phyloP scores from a whole-genome alignment of 495 filamentous ascomycete genomes.

The Penicillium dipodomyicola region DNA sequence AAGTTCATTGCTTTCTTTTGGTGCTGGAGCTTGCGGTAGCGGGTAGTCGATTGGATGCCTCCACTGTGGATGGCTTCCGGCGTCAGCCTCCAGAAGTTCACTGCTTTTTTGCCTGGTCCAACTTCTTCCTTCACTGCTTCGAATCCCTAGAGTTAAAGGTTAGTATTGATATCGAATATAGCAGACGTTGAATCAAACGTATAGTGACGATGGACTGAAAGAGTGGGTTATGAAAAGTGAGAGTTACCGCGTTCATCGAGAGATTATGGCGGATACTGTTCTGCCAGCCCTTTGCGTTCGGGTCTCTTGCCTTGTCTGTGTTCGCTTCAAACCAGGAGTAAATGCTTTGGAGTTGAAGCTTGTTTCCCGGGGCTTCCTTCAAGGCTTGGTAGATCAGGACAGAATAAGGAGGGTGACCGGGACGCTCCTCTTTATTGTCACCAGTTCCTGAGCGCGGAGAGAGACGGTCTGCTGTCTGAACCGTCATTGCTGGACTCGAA shows the following conservation, averaged over 20 bases:
- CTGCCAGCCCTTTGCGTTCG: conserved; percentile 79
- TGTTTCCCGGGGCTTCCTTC: conserved; percentile 57
- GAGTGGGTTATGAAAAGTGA: conserved; percentile 1
- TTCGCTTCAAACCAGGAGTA: conserved; percentile 87
- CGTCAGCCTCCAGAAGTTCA: conserved; percentile 65
- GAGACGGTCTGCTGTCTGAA: conserved; percentile 7
- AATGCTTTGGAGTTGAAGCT: conserved; percentile 79
- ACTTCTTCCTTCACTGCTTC: conserved; percentile 52
- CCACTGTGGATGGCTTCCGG: conserved; percentile 58
- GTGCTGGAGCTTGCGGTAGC: conserved; percentile 56
- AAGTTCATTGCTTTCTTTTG: conserved; percentile 46
- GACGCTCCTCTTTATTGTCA: conserved; percentile 33
- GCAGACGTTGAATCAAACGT: conserved; percentile 3
- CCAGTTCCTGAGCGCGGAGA: conserved; percentile 18
- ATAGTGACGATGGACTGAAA: background rate
- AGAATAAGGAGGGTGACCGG: conserved; percentile 70
- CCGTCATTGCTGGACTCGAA: conserved; percentile 16
- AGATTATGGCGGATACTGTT: conserved; percentile 97
- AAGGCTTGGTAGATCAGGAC: conserved; percentile 77
- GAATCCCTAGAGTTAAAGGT: conserved; percentile 55
- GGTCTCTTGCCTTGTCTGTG: conserved; percentile 67
- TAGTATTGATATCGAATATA: conserved; percentile 11
- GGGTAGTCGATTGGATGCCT: conserved; percentile 70
- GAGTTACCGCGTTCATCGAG: conserved; percentile 85
- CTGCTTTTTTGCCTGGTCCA: conserved; percentile 55